Percentiles rank a stretch among this genome's conserved stretches.
Conservation (phyloP, 331 rosid species). For the Stylosanthes scabra region DNA sequence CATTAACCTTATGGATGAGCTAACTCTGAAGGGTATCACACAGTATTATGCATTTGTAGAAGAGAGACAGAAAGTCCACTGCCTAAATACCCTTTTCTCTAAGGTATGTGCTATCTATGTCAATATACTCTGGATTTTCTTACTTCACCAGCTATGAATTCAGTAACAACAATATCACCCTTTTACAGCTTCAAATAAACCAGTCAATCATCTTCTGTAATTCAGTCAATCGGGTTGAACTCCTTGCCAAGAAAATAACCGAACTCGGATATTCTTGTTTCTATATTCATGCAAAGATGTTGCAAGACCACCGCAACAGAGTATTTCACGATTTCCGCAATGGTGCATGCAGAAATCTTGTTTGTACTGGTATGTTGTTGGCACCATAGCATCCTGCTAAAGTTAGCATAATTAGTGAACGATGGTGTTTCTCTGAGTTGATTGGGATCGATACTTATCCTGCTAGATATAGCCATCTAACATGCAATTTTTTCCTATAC, state of each 20-base stretch:
- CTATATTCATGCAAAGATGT: conserved; percentile 96
- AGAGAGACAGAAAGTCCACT: conserved; percentile 97
- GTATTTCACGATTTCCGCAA: conserved; percentile 97
- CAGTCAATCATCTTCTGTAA: conserved; percentile 97
- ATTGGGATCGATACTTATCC: conserved; percentile 1
- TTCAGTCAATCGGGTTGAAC: conserved; percentile 95
- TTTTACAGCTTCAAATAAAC: conserved; percentile 92
- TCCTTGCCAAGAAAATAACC: conserved; percentile 94
- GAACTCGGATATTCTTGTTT: conserved; percentile 96
- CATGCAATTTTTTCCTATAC: background rate
- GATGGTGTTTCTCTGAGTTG: conserved; percentile 12
- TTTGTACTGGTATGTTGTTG: conserved; percentile 75
- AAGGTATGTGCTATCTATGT: conserved; percentile 59
- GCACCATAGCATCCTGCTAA: conserved; percentile 6
- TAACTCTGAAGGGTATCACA: conserved; percentile 92
- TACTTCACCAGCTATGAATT: conserved; percentile 10
- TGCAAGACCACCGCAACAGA: conserved; percentile 96
- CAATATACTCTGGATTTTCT: conserved; percentile 8
- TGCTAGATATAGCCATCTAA: background rate
- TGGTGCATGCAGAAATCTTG: conserved; percentile 93
- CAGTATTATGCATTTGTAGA: conserved; percentile 95
- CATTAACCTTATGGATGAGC: conserved; percentile 97
- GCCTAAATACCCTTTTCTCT: conserved; percentile 91
- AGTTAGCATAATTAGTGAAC: background rate
- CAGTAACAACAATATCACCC: conserved; percentile 2